A percentile compares a stretch with the other conserved stretches of the same genome.
phyloP scores from a whole-genome alignment of 805 yeast genomes.

The Candida railenensis region DNA sequence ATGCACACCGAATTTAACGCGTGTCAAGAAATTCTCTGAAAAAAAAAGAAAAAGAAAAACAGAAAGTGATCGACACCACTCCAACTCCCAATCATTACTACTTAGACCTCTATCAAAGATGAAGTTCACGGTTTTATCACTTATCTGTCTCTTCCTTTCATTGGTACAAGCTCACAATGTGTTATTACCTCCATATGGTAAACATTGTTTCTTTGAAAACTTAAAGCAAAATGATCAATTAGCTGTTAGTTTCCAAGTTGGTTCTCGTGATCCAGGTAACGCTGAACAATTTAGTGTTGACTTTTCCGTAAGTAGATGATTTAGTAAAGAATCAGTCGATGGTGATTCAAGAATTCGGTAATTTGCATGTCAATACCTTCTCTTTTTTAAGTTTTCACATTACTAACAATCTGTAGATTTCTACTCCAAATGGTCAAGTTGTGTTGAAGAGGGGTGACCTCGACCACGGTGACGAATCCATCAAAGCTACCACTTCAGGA shows the following conservation, averaged over 20 bases:
- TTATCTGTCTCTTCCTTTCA: constrained; percentile 16
- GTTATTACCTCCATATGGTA: constrained; percentile 76
- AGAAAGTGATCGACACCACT: neutral
- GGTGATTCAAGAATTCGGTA: too few relatives aligned
- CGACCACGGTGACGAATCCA: constrained; percentile 78
- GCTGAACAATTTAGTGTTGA: constrained; percentile 66
- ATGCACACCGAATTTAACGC: neutral
- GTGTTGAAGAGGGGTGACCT: constrained; percentile 50
- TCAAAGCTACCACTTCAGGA: constrained; percentile 67
- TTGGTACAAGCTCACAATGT: constrained; percentile 70
- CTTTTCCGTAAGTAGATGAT: constrained; percentile 38
- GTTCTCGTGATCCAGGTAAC: constrained; percentile 77
- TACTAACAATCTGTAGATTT: constrained; percentile 14
- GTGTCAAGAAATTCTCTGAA: neutral
- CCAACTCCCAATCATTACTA: too few relatives aligned
- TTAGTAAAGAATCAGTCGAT: neutral
- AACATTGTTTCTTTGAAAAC: constrained; percentile 83
- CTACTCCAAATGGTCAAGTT: constrained; percentile 45
- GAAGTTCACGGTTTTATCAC: constrained; percentile 9
- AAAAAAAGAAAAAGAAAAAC: neutral
- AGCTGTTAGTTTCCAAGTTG: constrained; percentile 88
- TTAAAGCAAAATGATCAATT: constrained; percentile 82
- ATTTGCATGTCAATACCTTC: too few relatives aligned
- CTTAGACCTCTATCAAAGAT: constrained; percentile 9
- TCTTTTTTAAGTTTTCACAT: neutral